Conservation (phyloP, 148 eudicot genomes). For the Polygonum aviculare region DNA sequence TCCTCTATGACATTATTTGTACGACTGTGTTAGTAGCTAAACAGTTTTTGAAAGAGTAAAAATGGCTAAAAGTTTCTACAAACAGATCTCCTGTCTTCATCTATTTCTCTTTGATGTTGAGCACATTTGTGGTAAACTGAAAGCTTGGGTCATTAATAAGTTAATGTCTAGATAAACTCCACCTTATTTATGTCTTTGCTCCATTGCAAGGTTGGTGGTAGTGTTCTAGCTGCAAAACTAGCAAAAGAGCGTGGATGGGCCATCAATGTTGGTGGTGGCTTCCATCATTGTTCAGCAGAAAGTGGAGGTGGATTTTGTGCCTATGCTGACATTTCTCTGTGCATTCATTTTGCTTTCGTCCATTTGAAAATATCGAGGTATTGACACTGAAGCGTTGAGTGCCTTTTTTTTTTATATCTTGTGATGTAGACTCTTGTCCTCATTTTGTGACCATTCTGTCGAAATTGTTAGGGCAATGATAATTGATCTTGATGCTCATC, state of each 20-base stretch:
- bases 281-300: conserved; percentile 86
- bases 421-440: background rate
- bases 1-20: too few relatives aligned
- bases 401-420: background rate
- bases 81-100: background rate
- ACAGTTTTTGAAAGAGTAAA: background rate
- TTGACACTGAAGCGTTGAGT: background rate
- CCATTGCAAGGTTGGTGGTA: conserved; percentile 70
- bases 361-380: conserved; percentile 67
- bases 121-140: background rate
- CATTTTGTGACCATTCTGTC: conserved; percentile 14
- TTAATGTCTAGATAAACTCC: background rate
- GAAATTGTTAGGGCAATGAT: conserved; percentile 65
- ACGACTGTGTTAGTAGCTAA: background rate
- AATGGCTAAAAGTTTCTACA: background rate
- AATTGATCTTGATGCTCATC: conserved; percentile 98
- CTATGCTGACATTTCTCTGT: conserved; percentile 85
- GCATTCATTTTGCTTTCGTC: conserved; percentile 70
- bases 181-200: background rate
- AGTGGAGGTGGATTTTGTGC: conserved; percentile 92
- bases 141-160: background rate
- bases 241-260: conserved; percentile 97
- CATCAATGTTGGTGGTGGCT: conserved; percentile 95
- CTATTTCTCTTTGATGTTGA: background rate
- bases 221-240: conserved; percentile 79